Conservation (phyloP, 306 rosid species). For the Heteromeles arbutifolia region DNA sequence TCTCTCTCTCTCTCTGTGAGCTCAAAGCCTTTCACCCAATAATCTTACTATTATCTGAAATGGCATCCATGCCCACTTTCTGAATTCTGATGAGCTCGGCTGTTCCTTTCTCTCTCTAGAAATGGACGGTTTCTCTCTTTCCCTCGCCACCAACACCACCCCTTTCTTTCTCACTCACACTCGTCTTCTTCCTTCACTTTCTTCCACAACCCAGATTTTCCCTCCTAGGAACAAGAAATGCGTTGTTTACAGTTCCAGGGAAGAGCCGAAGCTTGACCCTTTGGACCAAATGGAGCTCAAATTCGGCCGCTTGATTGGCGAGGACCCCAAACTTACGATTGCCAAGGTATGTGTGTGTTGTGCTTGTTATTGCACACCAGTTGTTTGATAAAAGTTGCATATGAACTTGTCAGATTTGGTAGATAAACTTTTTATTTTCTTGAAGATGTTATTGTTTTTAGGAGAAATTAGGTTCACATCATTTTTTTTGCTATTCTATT, state of each 20-base stretch:
- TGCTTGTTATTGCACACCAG: not conserved
- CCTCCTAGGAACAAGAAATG: conserved; percentile 28
- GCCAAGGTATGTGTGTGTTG: conserved; percentile 54
- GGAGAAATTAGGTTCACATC: too few relatives aligned
- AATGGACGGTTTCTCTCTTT: conserved; percentile 63
- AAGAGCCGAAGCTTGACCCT: conserved; percentile 52
- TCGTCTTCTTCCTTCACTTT: conserved; percentile 26
- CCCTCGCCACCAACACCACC: conserved; percentile 14
- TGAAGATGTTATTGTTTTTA: not conserved
- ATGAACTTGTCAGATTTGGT: not conserved
- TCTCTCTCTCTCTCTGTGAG: not conserved
- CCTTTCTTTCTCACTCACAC: conserved; percentile 25
- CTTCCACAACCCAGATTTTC: conserved; percentile 25
- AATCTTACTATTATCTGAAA: not conserved
- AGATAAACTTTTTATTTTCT: not conserved
- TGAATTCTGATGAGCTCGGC: conserved; percentile 17
- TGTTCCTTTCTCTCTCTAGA: not conserved
- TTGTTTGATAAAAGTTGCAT: not conserved
- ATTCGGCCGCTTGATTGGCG: conserved; percentile 85
- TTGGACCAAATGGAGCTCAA: conserved; percentile 83
- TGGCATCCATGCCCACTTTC: not conserved
- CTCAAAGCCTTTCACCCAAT: not conserved
- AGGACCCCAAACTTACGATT: conserved; percentile 87
- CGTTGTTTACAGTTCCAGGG: conserved; percentile 44
- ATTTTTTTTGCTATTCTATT: too few relatives aligned